Evolutionary conservation across 768 basidiomycete genomes (phyloP).

Genomic region (Collybia nuda): DNA sequence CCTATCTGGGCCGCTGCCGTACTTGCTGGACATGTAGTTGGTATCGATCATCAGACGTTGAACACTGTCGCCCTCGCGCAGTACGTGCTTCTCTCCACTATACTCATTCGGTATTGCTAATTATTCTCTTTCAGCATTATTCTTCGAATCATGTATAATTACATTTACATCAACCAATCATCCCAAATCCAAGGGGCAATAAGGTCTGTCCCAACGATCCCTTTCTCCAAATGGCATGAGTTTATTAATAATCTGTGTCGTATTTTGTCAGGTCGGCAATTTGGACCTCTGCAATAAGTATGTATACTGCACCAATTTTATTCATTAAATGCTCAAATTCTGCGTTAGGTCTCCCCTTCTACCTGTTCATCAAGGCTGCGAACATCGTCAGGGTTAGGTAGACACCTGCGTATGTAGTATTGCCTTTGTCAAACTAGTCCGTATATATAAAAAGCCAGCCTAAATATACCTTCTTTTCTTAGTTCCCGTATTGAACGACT

Average conservation of each 20-base stretch:
- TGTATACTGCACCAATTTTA: background rate
- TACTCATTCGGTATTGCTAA: background rate
- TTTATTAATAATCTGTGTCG: background rate
- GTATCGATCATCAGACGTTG: conserved; percentile 16
- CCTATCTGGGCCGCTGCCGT: conserved; percentile 27
- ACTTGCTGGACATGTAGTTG: conserved; percentile 5
- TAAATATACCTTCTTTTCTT: too few species aligned
- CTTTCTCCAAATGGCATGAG: background rate
- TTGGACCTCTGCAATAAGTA: conserved; percentile 5
- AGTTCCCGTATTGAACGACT: too few species aligned
- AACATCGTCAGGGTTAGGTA: conserved; percentile 1
- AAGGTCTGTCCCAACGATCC: conserved; percentile 6
- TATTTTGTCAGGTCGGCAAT: conserved; percentile 1
- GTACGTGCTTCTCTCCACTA: conserved; percentile 14
- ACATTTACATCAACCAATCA: conserved; percentile 26
- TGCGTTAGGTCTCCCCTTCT: conserved; percentile 7
- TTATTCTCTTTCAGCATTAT: conserved; percentile 11
- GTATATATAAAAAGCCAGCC: background rate
- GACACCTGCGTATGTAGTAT: background rate
- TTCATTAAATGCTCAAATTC: background rate
- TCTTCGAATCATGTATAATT: conserved; percentile 25
- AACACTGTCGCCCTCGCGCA: conserved; percentile 26
- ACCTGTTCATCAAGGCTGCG: conserved; percentile 9
- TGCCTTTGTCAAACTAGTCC: background rate
- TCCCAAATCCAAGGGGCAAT: conserved; percentile 8